phyloP scores from a whole-genome alignment of 192 early-diverging fungal genomes.

The Backusella tuberculispora region DNA sequence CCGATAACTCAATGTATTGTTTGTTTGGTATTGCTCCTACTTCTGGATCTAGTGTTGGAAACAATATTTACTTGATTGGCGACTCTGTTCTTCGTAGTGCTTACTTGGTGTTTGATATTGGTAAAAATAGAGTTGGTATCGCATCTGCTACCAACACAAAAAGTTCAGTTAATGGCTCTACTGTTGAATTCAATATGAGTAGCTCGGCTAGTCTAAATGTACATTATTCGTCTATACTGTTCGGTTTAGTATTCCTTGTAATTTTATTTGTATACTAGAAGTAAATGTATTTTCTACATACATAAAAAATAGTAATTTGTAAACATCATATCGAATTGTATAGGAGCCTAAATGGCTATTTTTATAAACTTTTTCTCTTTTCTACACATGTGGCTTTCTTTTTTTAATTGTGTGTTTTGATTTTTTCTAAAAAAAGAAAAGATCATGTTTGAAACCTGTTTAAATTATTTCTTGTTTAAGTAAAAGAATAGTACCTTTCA shows the following conservation, averaged over 20 bases:
- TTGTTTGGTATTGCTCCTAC: constrained; percentile 28
- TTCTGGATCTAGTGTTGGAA: not conserved
- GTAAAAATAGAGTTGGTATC: constrained; percentile 25
- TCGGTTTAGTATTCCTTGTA: not conserved
- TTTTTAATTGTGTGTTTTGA: not conserved
- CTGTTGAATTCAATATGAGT: not conserved
- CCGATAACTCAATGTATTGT: not conserved
- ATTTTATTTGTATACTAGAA: constrained; percentile 5
- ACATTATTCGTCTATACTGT: not conserved
- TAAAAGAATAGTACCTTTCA: not conserved
- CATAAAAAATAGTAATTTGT: not conserved
- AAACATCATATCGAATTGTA: not conserved
- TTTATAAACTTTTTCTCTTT: constrained; percentile 1
- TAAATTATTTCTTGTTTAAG: not conserved
- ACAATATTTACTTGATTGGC: constrained; percentile 29
- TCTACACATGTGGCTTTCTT: not conserved
- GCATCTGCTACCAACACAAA: constrained; percentile 17
- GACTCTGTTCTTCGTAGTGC: constrained; percentile 29
- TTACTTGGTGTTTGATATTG: constrained; percentile 31
- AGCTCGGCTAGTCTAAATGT: not conserved
- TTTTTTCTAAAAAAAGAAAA: not conserved
- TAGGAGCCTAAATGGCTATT: not conserved
- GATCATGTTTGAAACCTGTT: not conserved
- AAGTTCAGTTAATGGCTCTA: not conserved
- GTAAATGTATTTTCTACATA: not conserved